Conservation (phyloP, 371 early-diverging fungal species). For the Syncephalastrum racemosum region DNA sequence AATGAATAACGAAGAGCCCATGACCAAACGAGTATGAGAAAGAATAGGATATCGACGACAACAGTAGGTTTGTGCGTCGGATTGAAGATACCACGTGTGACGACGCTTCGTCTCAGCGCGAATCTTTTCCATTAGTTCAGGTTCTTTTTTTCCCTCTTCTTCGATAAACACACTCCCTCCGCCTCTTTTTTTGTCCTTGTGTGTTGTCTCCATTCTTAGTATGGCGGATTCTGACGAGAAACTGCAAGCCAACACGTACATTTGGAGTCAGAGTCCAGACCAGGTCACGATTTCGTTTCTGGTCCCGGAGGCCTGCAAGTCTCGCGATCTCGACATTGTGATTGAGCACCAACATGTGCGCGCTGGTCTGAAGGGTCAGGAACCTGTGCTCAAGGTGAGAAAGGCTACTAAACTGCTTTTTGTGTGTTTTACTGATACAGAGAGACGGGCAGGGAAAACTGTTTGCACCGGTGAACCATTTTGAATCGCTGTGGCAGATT, state of each 20-base stretch:
- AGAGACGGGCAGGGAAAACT: slow-evolving; percentile 36
- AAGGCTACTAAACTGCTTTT: not conserved
- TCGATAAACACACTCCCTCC: too few species aligned
- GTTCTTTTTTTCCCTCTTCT: too few species aligned
- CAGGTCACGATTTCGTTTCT: slow-evolving; percentile 54
- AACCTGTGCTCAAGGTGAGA: slow-evolving; percentile 45
- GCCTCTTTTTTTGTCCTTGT: not conserved
- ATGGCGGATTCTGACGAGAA: slow-evolving; percentile 45
- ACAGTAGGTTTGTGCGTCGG: too few species aligned
- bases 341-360: slow-evolving; percentile 40
- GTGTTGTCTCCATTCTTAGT: not conserved
- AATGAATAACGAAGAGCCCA: too few species aligned
- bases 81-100: too few species aligned
- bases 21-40: too few species aligned
- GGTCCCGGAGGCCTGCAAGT: slow-evolving; percentile 41
- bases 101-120: too few species aligned
- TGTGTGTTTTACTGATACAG: not conserved
- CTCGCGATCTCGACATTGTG: slow-evolving; percentile 45
- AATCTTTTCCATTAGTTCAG: too few species aligned
- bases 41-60: too few species aligned
- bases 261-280: slow-evolving; percentile 49
- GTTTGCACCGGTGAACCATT: slow-evolving; percentile 46
- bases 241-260: slow-evolving; percentile 47
- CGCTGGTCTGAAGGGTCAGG: slow-evolving; percentile 47
- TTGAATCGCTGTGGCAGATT: slow-evolving; percentile 51